A percentile compares a stretch with the other conserved stretches of the same genome.
Evolutionary conservation across 495 filamentous ascomycete genomes (phyloP).

Genomic region (Daldinia caldariorum): DNA sequence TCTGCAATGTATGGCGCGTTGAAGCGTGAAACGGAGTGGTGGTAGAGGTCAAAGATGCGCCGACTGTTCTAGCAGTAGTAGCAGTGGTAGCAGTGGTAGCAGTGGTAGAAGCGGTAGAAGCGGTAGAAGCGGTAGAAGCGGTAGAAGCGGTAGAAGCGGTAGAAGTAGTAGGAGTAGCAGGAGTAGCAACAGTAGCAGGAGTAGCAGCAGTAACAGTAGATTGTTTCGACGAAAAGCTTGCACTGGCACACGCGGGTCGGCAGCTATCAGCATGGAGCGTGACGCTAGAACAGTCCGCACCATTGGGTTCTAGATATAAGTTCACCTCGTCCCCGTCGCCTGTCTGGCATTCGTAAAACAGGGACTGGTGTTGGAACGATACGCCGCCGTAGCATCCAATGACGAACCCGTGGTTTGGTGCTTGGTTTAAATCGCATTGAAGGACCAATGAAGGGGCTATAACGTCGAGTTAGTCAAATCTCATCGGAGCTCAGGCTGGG

Average conservation of each 20-base stretch:
- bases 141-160: too few relatives aligned
- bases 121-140: too few relatives aligned
- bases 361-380: slow-evolving; percentile 53
- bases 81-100: not conserved
- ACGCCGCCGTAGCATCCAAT: slow-evolving; percentile 61
- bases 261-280: slow-evolving; percentile 62
- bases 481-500: not conserved
- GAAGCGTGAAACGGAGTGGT: slow-evolving; percentile 3
- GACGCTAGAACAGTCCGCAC: slow-evolving; percentile 57
- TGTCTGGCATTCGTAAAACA: slow-evolving; percentile 66
- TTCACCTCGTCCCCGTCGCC: slow-evolving; percentile 62
- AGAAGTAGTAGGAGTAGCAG: not conserved
- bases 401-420: slow-evolving; percentile 59
- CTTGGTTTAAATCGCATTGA: slow-evolving; percentile 69
- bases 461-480: slow-evolving; percentile 5
- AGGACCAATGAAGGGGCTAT: slow-evolving; percentile 65
- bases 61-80: not conserved
- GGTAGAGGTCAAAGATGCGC: slow-evolving; percentile 12
- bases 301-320: slow-evolving; percentile 60
- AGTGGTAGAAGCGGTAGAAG: too few relatives aligned
- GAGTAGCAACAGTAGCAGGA: not conserved
- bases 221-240: slow-evolving; percentile 13
- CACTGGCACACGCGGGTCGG: slow-evolving; percentile 36
- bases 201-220: slow-evolving; percentile 1
- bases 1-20: not conserved